Evolutionary conservation across 768 basidiomycete genomes (phyloP), one percentile per base, ranked within the genome.

Genomic region (Pisolithus microcarpus): DNA sequence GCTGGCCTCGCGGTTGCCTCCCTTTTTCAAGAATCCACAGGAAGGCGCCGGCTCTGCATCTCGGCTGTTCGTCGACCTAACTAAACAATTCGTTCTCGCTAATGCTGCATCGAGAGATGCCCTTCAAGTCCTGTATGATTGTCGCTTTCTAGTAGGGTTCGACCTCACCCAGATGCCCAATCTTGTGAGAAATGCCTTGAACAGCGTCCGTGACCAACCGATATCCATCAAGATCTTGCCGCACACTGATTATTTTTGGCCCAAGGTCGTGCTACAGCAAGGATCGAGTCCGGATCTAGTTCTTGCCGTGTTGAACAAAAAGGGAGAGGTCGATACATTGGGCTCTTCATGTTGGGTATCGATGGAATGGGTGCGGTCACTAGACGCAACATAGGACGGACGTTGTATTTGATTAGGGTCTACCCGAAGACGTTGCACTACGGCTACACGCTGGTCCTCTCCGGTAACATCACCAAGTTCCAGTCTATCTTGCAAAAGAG

Each of bases 1-100:
- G 87, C 60, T 88, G 5, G 84, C 78, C 15, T 72, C 75, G 21
- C 76, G 89, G 42, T 70, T 72, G 38, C 83, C 83, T 2, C 78
- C 77, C 3, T 60, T 72, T 30, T 54, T 58, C 50, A 67, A 64
- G 52, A 55, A 62, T n/a, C 67, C 65, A 37, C 58, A 68, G 50
- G 50, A 52, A n/a, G 61, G 50, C 19, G 43, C 55, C 7, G 64
- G 59, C 18, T 51, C 62, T 13, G 46, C 52, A 0, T 52, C 68
- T 34, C 63, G 61, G 1, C 56, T 78, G 16, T 55, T 65, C 8
- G 55, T 74, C n/a, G 72, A 84, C 51, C 54, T 77, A 36, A 81
- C 80, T 5, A 52, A 65, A 19, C 54, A 11, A 28, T 59, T 68
- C 5, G 30, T 26, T 18, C 4, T 49, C 31, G 47, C 31, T 51